Conservation (phyloP, 306 rosid genomes). For the Rosa multiflora region DNA sequence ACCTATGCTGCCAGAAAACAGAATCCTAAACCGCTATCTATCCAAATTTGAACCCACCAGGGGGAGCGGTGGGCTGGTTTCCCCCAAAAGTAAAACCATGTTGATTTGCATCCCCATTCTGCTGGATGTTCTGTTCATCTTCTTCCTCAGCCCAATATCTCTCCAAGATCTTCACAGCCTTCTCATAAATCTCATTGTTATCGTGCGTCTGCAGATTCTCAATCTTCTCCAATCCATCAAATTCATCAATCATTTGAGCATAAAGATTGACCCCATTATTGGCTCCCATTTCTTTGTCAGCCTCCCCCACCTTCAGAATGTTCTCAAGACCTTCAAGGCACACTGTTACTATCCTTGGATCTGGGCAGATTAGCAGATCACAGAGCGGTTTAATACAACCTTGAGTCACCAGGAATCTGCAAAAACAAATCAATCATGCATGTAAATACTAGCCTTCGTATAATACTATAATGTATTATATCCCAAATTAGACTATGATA, state of each 20-base stretch:
- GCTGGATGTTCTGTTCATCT: constrained; percentile 43
- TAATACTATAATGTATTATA: neutral
- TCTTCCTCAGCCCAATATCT: constrained; percentile 73
- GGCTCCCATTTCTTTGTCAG: constrained; percentile 59
- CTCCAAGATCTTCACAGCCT: constrained; percentile 72
- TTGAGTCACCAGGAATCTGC: constrained; percentile 49
- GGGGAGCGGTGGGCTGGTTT: constrained; percentile 49
- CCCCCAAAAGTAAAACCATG: constrained; percentile 43
- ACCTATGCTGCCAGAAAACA: constrained; percentile 23
- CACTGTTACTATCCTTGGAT: constrained; percentile 50
- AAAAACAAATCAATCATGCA: constrained; percentile 4
- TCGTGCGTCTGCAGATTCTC: constrained; percentile 55
- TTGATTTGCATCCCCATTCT: constrained; percentile 44
- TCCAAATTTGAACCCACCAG: constrained; percentile 61
- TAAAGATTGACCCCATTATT: constrained; percentile 42
- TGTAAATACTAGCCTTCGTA: constrained; percentile 8
- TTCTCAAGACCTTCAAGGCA: constrained; percentile 69
- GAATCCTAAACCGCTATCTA: constrained; percentile 21
- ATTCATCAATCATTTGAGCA: constrained; percentile 52
- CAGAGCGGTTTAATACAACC: constrained; percentile 63
- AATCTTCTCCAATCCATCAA: constrained; percentile 64
- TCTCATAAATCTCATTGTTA: constrained; percentile 64
- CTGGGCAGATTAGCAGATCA: constrained; percentile 56
- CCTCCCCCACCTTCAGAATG: constrained; percentile 67
- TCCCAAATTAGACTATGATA: neutral